Evolutionary conservation across 2,329 filamentous ascomycete genomes (phyloP).

Genomic region (Diaporthe caulivora): DNA sequence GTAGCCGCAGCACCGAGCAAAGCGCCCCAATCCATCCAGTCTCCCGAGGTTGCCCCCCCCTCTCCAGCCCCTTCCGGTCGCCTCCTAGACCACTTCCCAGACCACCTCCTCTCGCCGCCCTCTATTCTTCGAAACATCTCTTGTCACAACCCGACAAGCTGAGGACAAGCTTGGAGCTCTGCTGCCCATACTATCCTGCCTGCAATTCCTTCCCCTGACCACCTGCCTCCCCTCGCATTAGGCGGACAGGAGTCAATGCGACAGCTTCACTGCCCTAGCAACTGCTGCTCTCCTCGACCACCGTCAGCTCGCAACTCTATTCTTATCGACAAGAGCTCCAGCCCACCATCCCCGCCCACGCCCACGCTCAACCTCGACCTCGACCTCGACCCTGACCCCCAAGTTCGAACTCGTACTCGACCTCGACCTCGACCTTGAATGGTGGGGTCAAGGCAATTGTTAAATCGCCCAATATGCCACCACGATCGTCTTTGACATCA

Average conservation of each 20-base stretch:
- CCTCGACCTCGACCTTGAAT: constrained; percentile 54
- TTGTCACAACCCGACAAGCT: constrained; percentile 54
- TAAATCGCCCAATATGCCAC: constrained; percentile 76
- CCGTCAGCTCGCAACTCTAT: constrained; percentile 35
- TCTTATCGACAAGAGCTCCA: constrained; percentile 46
- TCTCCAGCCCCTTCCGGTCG: constrained; percentile 23
- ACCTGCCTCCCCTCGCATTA: constrained; percentile 38
- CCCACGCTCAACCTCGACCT: constrained; percentile 34
- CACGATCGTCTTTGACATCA: constrained; percentile 85
- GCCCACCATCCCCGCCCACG: constrained; percentile 37
- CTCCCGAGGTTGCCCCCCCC: constrained; percentile 26
- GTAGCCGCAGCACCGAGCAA: constrained; percentile 30
- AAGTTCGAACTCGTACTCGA: constrained; percentile 50
- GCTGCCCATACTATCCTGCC: constrained; percentile 30
- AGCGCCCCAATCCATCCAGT: constrained; percentile 31
- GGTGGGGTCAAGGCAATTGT: constrained; percentile 62
- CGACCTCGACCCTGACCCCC: constrained; percentile 43
- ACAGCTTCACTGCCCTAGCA: constrained; percentile 43
- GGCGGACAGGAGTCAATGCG: constrained; percentile 42
- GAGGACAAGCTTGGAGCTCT: constrained; percentile 53
- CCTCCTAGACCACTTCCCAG: constrained; percentile 42
- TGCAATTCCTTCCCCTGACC: constrained; percentile 16
- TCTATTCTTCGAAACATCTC: constrained; percentile 56
- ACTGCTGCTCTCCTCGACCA: constrained; percentile 27
- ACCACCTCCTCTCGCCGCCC: constrained; percentile 43